Evolutionary conservation across 768 basidiomycete genomes (phyloP), one percentile per base, ranked within the genome.

Genomic region (Cytidiella melzeri): DNA sequence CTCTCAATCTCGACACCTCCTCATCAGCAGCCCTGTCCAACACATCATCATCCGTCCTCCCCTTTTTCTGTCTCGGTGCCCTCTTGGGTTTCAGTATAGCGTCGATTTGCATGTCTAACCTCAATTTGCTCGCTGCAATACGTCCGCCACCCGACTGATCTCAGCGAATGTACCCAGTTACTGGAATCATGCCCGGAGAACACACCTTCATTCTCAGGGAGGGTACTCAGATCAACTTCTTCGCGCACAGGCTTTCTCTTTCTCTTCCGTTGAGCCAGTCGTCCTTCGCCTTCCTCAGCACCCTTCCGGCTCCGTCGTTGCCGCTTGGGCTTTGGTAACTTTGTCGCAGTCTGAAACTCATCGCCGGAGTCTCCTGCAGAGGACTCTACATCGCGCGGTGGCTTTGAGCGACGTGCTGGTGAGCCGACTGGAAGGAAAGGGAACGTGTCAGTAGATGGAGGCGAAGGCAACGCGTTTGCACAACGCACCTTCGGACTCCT

Each of bases 1-100:
- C 87, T 24, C 90, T 78, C n/a, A 97, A 72, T n/a, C 84, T 73
- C 0, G 86, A 85, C 30, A 97, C 91, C 59, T 95, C 86, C 51
- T 90, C 90, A 59, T 98, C 94, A 30, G 92, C 90, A 56, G 86
- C 85, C 19, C 77, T 78, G 61, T 97, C 95, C 28, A 96, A 68
- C 10, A 82, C 82, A 58, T 91, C 90, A 1, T 88, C 89, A 45
- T 84, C 89, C 62, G 85, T 84, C 70, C 90, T 92, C 56, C 81
- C 76, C 56, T 80, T 76, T 58, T 77, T 80, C 34, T 73, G 77
- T 13, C 84, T 72, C 24, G 76, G 73, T 2, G 73, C 65, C 64
- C 86, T 88, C 63, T 88, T 91, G 3, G 83, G 73, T 67, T 90
- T 92, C 18, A 94, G 74, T 47, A 93, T 92, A 15, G 84, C 86